Base-by-base conservation (phyloP, 345 rosid species). In the Ceriops zippeliana region DNA sequence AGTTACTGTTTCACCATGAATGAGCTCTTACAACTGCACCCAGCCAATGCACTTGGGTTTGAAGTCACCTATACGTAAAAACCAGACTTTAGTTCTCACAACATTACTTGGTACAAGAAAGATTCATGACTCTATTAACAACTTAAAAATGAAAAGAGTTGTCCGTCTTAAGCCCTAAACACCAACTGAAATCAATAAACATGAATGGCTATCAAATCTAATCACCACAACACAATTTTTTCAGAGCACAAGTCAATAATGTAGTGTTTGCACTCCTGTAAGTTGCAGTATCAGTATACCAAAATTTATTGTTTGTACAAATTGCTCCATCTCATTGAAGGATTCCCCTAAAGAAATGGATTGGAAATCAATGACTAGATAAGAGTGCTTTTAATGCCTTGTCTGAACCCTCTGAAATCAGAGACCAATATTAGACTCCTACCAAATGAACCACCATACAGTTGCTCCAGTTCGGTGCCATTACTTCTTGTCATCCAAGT, bases 21-120 rank as follows among this genome's bases (percentile, higher is more conserved):
- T 49, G 99, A 95, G 78, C 93, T 95, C 75, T 95, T 91, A 78
- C 99, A 95, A 75, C 99, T 88, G 82, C 96, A 95, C 20, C 97
- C 97, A 19, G 93, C 96, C 22, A 91, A 96, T 20, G 99, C 97
- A 38, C 96, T 89, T 0, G 99, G 99, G 74, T 93, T 93, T 31
- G 84, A 75, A 59, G 93, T 83, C 57, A 93, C 98, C 98, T 93
- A 85, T 79, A 74, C 51, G 51, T 15, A 16, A 46, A 42, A 66
- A 72, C 61, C 37, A 35, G 52, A 58, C 27, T 63, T 69, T 27
- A 64, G 66, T 34, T 49, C 47, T 63, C 42, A 34, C 57, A 6
- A 37, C 6, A 35, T 22, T 8, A 13, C 2, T 26, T 58, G 63
- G 2, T 26, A 26, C 24, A 42, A 31, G 27, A 65, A 5, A 26